Base-by-base conservation (phyloP, 192 early-diverging fungal species). In the Pecoramyces ruminantium region DNA sequence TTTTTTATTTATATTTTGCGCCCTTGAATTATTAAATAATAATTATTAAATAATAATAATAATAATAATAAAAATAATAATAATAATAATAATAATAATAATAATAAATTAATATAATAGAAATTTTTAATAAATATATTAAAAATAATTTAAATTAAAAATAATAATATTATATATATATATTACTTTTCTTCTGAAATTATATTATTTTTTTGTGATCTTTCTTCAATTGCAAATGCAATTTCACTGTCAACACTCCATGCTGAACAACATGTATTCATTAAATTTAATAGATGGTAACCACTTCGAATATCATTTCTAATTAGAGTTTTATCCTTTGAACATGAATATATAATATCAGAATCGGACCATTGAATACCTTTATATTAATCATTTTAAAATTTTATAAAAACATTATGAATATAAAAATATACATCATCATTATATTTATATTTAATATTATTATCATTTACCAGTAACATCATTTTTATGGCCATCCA, bases 321-420 rank as follows among this genome's bases (percentile, higher is more conserved):
- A 9, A 90, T 86, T 83, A 95, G 93, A 25, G 81, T 88, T n/a
- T 90, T 87, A 83, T 95, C 94, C 78, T 95, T 95, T 2, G 92
- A 92, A n/a, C 89, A 90, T 0, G 93, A 88, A 85, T 89, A 93
- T 1, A 95, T 30, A 1, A 86, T 87, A 79, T 90, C 86, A 21
- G 86, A 42, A 79, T 92, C 88, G 14, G 80, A 82, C 93, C 93
- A 95, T 28, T 90, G 83, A 67, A 95, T 87, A 15, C 92, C 91
- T 92, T 82, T 5, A 29, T n/a, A n/a, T n/a, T n/a, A n/a, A n/a
- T n/a, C n/a, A n/a, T n/a, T n/a, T n/a, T n/a, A n/a, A n/a, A n/a
- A n/a, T n/a, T n/a, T n/a, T n/a, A n/a, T n/a, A n/a, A n/a, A n/a
- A n/a, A n/a, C n/a, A n/a, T n/a, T n/a, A n/a, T n/a, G n/a, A n/a